Percentiles rank a stretch among this genome's conserved stretches.
These are phyloP conservation scores for Talaromyces adpressus DNA, from an alignment of 495 filamentous ascomycete species.

Conservation along the genomic window DNA sequence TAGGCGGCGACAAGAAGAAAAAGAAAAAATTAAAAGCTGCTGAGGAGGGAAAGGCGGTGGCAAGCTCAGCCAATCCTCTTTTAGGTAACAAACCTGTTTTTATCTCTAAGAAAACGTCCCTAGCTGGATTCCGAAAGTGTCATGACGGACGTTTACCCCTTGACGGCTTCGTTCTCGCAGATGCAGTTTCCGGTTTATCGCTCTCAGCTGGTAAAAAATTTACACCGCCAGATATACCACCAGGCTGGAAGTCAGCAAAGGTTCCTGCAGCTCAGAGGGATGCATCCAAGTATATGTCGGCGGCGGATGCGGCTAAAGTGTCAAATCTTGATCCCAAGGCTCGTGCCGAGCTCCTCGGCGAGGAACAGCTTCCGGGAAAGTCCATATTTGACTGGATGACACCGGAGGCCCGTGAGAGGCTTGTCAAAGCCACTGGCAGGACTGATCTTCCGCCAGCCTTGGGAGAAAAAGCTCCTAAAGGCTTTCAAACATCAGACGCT, in stretches of 20 bases:
- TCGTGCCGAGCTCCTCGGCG: slow-evolving; percentile 76
- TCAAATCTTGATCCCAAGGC: slow-evolving; percentile 72
- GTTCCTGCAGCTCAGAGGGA: slow-evolving; percentile 26
- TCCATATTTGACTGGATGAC: slow-evolving; percentile 95
- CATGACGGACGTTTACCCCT: slow-evolving; percentile 83
- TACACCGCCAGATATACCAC: slow-evolving; percentile 66
- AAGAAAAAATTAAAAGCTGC: slow-evolving; percentile 50
- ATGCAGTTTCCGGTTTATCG: slow-evolving; percentile 44
- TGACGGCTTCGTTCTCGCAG: slow-evolving; percentile 76
- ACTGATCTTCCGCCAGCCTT: slow-evolving; percentile 68
- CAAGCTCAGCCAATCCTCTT: slow-evolving; percentile 52
- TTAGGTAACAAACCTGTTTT: slow-evolving; percentile 66
- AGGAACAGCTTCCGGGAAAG: slow-evolving; percentile 77
- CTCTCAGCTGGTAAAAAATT: slow-evolving; percentile 56
- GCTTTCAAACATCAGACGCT: slow-evolving; percentile 49
- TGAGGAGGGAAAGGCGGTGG: slow-evolving; percentile 25
- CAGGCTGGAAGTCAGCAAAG: slow-evolving; percentile 69
- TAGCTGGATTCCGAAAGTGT: slow-evolving; percentile 65
- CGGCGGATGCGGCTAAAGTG: slow-evolving; percentile 65
- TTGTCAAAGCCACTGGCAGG: slow-evolving; percentile 70
- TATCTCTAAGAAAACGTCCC: slow-evolving; percentile 63
- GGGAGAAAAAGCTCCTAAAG: slow-evolving; percentile 62
- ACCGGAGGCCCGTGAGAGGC: slow-evolving; percentile 66
- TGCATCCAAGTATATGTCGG: slow-evolving; percentile 51
- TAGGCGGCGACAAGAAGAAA: slow-evolving; percentile 83